Base-by-base conservation (phyloP, 257 asterid species). In the Scutellaria baicalensis region DNA sequence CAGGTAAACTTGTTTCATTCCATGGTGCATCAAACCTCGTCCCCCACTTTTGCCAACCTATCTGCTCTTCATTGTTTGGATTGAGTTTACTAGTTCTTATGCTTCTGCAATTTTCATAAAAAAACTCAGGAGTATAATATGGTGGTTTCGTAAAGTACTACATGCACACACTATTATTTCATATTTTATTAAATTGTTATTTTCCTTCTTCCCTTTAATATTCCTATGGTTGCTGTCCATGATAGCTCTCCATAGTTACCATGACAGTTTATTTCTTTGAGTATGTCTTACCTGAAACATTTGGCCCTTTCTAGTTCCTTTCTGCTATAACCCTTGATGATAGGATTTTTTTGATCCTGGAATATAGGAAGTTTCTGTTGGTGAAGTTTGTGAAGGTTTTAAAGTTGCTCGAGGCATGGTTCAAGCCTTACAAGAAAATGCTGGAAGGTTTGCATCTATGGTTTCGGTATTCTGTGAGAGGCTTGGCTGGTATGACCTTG, bases 361-460 rank as follows among this genome's bases (percentile, higher is more conserved):
- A 72, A 61, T 73, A 64, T 71, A 93, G 99, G 99, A 93, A 87
- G 78, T 84, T 61, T 96, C 96, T 3, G 90, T 93, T 39, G 75
- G 75, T 31, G 96, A 93, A 73, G 99, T 89, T 54, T 93, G 97
- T 78, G 86, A 83, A 63, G 86, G 91, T 73, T 93, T 89, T 78
- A 86, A 84, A 84, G 99, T 93, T 59, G 96, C 97, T 64, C 84
- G 99, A 83, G 99, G 99, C 69, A 89, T 91, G 99, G 99, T 93
- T 80, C 99, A 93, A 84, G 89, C 96, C 67, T 85, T 93, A 52
- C 99, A 93, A 83, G 99, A 93, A 81, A 93, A 89, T 77, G 99
- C 97, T 72, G 99, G 99, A 77, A 86, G 99, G 88, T 93, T 93
- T 86, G 99, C 99, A 54, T 93, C 97, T 57, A 93, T 93, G 99